Evolutionary conservation across 202 grass and related monocot species (phyloP).

Genomic region (Carex sylvatica): DNA sequence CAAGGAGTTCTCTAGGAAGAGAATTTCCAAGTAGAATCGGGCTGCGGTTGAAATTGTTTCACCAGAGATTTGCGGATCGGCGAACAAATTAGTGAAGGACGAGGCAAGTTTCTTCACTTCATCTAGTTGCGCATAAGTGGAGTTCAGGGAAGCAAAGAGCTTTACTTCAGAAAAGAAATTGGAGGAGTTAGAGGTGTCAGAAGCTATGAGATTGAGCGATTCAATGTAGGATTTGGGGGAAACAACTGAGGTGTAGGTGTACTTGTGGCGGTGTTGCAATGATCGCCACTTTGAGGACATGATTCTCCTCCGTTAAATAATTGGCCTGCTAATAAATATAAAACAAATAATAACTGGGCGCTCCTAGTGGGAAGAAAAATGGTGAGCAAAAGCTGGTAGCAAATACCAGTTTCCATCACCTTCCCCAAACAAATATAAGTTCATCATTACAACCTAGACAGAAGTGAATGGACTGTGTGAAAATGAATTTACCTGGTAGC

Average conservation of each 20-base stretch:
- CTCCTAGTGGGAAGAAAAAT: background rate
- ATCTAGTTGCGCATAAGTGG: slow-evolving; percentile 70
- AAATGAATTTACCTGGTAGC: slow-evolving; percentile 14
- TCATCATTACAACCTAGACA: background rate
- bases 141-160: slow-evolving; percentile 59
- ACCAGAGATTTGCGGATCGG: slow-evolving; percentile 34
- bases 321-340: slow-evolving; percentile 4
- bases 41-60: slow-evolving; percentile 33
- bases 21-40: slow-evolving; percentile 77
- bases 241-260: slow-evolving; percentile 86
- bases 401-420: background rate
- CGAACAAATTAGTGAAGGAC: slow-evolving; percentile 57
- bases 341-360: background rate
- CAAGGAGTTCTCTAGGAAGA: slow-evolving; percentile 85
- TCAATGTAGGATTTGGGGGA: slow-evolving; percentile 68
- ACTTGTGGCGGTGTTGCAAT: slow-evolving; percentile 70
- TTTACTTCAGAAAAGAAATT: slow-evolving; percentile 62
- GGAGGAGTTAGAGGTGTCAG: slow-evolving; percentile 27
- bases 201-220: slow-evolving; percentile 35
- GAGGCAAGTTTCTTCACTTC: slow-evolving; percentile 67
- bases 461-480: background rate
- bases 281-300: slow-evolving; percentile 92
- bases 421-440: background rate
- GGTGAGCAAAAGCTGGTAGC: background rate
- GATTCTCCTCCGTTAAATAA: slow-evolving; percentile 18